Evolutionary conservation across 768 basidiomycete genomes (phyloP), one percentile per base, ranked within the genome.

Genomic region (Russula brevipes): DNA sequence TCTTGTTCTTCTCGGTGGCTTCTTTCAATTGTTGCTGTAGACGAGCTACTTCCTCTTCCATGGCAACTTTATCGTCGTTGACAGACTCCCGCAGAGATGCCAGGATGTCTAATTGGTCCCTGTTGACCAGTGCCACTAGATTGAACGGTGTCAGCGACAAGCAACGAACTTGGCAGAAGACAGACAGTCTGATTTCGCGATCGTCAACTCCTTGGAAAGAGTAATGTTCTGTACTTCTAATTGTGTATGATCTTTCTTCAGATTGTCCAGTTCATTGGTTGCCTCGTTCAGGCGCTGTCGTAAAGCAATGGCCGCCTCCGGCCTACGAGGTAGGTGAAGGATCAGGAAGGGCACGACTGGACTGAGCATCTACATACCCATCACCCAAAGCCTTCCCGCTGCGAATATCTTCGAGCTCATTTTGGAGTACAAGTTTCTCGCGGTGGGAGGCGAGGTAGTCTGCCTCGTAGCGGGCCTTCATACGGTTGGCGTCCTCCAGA

Each of bases 41-140:
- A 41, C 79, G 79, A 33, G 80, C 80, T 41, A 89, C 73, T 59
- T 95, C 89, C 1, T 76, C 77, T 70, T 90, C 89, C 10, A 95
- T 80, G 14, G 77, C 82, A 12, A 80, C 80, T 73, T 94, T 94
- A 74, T 98, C 95, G 71, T 90, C 87, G 70, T 87, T 88, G 47
- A 96, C 90, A 1, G 90, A 93, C 62, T 93, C 91, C 46, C 95
- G 86, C 33, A 97, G 77, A 6, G 85, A 85, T 2, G 86, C 81
- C 38, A 98, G 85, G 61, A 95, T 93, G 57, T 95, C 94, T 24
- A 94, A 78, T 72, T 98, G 93, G 71, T 97, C 94, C 72, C 91
- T 93, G 78, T 94, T 90, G 50, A 98, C 88, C 49, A 98, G 81
- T 50, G 84, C 89, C 70, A 98, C 94, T 96, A 69, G 12, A 39